Percentiles rank a stretch among this genome's conserved stretches.
phyloP scores from a whole-genome alignment of 192 early-diverging fungal species.

The Radiomyces spectabilis region DNA sequence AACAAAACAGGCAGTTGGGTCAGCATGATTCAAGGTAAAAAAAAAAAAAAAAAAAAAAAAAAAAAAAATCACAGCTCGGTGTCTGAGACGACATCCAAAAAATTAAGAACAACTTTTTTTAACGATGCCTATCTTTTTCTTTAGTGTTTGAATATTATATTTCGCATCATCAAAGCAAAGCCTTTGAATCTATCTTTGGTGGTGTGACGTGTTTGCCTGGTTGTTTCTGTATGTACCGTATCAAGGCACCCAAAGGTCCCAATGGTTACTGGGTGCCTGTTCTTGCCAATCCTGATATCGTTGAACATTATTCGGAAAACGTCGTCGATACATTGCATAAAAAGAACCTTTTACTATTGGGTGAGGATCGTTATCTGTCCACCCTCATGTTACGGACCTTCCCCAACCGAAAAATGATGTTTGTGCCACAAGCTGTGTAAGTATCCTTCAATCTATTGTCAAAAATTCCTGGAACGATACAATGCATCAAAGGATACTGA shows the following conservation, averaged over 20 bases:
- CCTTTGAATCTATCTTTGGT: slow-evolving; percentile 76
- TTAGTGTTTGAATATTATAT: slow-evolving; percentile 83
- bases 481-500: background rate
- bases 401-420: slow-evolving; percentile 92
- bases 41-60: background rate
- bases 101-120: too few species aligned
- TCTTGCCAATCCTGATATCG: slow-evolving; percentile 72
- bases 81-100: too few species aligned
- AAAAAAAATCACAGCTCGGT: background rate
- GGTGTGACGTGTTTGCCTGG: slow-evolving; percentile 74
- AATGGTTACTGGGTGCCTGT: slow-evolving; percentile 74
- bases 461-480: background rate
- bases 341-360: slow-evolving; percentile 89
- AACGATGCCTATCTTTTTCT: background rate
- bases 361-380: slow-evolving; percentile 92
- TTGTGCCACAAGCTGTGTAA: slow-evolving; percentile 79
- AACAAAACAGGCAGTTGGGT: slow-evolving; percentile 88
- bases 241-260: slow-evolving; percentile 71
- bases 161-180: slow-evolving; percentile 70
- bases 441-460: background rate
- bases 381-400: slow-evolving; percentile 93
- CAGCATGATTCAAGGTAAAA: slow-evolving; percentile 73
- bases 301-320: slow-evolving; percentile 77
- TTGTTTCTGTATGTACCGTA: slow-evolving; percentile 78
- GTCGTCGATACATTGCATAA: slow-evolving; percentile 82